Percentiles rank a stretch among this genome's conserved stretches.
Evolutionary conservation across 495 filamentous ascomycete species (phyloP).

Genomic region (Tuber indicum): DNA sequence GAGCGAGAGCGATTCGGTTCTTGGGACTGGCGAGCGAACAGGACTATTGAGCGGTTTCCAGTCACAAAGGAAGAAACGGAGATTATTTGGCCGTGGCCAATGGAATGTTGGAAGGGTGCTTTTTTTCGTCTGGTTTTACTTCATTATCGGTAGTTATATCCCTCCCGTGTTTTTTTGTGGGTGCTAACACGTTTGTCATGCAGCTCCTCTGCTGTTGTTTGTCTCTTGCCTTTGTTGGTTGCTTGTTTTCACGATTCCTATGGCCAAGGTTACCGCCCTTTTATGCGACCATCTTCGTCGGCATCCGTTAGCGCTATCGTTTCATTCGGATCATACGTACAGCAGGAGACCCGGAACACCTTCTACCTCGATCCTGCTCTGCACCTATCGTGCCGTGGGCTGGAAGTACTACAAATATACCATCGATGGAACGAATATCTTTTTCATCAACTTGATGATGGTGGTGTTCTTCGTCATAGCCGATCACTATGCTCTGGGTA

Average conservation of each 20-base stretch:
- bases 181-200: conserved; percentile 10
- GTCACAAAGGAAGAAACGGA: conserved; percentile 65
- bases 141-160: conserved; percentile 54
- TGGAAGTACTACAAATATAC: conserved; percentile 99
- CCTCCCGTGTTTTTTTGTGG: background rate
- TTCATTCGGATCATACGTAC: conserved; percentile 76
- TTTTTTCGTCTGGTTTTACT: conserved; percentile 96
- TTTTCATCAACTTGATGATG: conserved; percentile 91
- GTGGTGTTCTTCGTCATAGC: conserved; percentile 87
- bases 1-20: conserved; percentile 81
- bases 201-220: conserved; percentile 74
- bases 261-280: conserved; percentile 90
- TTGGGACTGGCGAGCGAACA: conserved; percentile 57
- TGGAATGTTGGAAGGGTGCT: conserved; percentile 92
- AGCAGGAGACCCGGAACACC: conserved; percentile 61
- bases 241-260: conserved; percentile 94
- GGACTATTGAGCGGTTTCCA: conserved; percentile 38
- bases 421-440: conserved; percentile 95
- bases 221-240: conserved; percentile 90
- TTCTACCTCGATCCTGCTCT: conserved; percentile 82
- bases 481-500: conserved; percentile 73
- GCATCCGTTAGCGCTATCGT: conserved; percentile 86
- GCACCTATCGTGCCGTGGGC: conserved; percentile 93
- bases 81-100: conserved; percentile 89
- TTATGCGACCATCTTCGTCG: conserved; percentile 86